Conservation (phyloP, 1,284 basidiomycete genomes). For the Vanrija humicola region DNA sequence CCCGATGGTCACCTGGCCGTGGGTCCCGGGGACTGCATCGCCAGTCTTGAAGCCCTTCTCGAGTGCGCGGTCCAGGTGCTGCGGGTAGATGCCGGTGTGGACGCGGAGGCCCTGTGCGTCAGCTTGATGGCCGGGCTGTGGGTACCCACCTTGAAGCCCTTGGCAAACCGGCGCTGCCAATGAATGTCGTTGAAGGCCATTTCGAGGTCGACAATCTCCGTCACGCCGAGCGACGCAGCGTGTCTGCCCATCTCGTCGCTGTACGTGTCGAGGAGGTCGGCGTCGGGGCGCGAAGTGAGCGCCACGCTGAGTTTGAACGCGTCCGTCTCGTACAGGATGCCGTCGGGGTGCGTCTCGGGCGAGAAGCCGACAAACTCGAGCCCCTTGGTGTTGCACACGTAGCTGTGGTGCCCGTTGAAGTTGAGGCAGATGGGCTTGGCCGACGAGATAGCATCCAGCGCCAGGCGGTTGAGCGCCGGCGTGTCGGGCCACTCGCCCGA, state of each 20-base stretch:
- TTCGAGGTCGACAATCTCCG: slow-evolving; percentile 39
- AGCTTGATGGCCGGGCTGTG: no score
- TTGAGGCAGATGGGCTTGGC: slow-evolving; percentile 26
- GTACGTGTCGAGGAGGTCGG: slow-evolving; percentile 23
- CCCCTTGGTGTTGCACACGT: slow-evolving; percentile 28
- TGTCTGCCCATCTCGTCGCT: slow-evolving; percentile 21
- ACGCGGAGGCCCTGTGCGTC: slow-evolving; percentile 23
- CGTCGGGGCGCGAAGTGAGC: slow-evolving; percentile 20
- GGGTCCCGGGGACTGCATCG: slow-evolving; percentile 26
- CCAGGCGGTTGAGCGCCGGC: slow-evolving; percentile 19
- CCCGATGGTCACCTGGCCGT: slow-evolving; percentile 30
- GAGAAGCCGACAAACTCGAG: slow-evolving; percentile 19
- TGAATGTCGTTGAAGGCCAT: slow-evolving; percentile 29
- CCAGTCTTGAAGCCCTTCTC: slow-evolving; percentile 24
- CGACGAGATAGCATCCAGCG: slow-evolving; percentile 21
- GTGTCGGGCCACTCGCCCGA: slow-evolving; percentile 33
- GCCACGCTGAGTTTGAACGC: slow-evolving; percentile 24
- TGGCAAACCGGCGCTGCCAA: slow-evolving; percentile 26
- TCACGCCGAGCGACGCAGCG: slow-evolving; percentile 38
- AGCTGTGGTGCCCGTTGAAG: slow-evolving; percentile 34
- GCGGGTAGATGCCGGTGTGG: slow-evolving; percentile 33
- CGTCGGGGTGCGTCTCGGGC: slow-evolving; percentile 15
- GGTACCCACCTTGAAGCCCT: slow-evolving; percentile 15
- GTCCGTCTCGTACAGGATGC: slow-evolving; percentile 27
- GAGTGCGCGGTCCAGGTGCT: slow-evolving; percentile 31